A percentile compares a stretch with the other conserved stretches of the same genome.
These are phyloP conservation scores for Trametes maxima DNA, from an alignment of 768 basidiomycete genomes.

Conservation along the genomic window DNA sequence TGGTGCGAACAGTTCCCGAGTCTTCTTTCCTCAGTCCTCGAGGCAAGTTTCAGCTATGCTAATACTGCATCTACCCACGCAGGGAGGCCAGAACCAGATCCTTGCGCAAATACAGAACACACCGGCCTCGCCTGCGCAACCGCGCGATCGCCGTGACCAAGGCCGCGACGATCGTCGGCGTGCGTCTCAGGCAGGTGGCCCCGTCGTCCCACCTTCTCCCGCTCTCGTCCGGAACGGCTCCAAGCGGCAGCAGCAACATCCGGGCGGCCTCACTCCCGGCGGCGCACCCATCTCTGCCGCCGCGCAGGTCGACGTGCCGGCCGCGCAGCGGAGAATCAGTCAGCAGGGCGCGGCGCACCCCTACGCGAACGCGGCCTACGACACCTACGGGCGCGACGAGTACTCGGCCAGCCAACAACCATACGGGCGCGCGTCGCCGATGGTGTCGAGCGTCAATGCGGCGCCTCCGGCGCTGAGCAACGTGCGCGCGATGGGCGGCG, in stretches of 20 bases:
- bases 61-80: conserved; percentile 2
- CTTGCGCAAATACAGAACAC: conserved; percentile 65
- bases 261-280: conserved; percentile 60
- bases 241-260: conserved; percentile 54
- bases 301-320: conserved; percentile 74
- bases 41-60: conserved; percentile 2
- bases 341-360: conserved; percentile 60
- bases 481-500: conserved; percentile 70
- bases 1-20: conserved; percentile 48
- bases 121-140: conserved; percentile 43
- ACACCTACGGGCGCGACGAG: conserved; percentile 59
- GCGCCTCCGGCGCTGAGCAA: conserved; percentile 74
- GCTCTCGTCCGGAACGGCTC: conserved; percentile 78
- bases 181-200: conserved; percentile 56
- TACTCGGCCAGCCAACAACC: conserved; percentile 51
- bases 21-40: conserved; percentile 3
- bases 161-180: conserved; percentile 71
- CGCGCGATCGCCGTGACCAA: conserved; percentile 48
- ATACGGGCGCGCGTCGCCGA: conserved; percentile 82
- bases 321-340: conserved; percentile 52
- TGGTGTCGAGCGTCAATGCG: conserved; percentile 71
- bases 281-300: conserved; percentile 72
- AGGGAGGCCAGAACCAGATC: conserved; percentile 64
- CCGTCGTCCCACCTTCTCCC: conserved; percentile 70
- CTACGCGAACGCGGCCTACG: conserved; percentile 70